Base-by-base conservation (phyloP, 2,329 filamentous ascomycete species). In the Madurella fahalii region DNA sequence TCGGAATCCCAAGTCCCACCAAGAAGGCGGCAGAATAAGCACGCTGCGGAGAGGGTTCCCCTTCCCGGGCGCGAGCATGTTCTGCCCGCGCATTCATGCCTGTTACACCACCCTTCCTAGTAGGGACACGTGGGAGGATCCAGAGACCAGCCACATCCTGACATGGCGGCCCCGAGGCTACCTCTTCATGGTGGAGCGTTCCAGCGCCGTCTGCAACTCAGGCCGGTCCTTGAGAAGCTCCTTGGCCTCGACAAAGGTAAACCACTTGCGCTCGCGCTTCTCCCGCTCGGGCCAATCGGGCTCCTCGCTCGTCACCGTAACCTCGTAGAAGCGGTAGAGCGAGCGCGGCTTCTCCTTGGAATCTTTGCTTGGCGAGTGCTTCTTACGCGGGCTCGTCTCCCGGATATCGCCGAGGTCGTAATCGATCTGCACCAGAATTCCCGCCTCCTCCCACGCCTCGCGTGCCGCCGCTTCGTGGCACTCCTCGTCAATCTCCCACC, bases 401-500 rank as follows among this genome's bases (percentile, higher is more conserved):
- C 85, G 77, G 64, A 99, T 95, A 61, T 87, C 81, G 60, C 92
- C 92, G 48, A 99, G 81, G 71, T 96, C 90, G 69, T 86, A 87
- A 65, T 87, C 85, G 71, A 96, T 86, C 56, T 83, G 86, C 72
- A 93, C 89, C 65, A 88, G 79, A 67, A 97, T 95, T 66, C 94
- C 94, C 41, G 92, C 94, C 75, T 97, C 94, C 76, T 97, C 94
- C 94, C 94, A 97, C 58, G 94, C 94, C 73, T 99, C 94, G 63
- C 94, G 78, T 78, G 87, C 73, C 53, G 94, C 94, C 54, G 94
- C 89, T 69, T 93, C 83, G 58, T 87, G 84, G 60, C 89, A 94
- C 58, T 86, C 83, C 74, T 99, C 94, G 72, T 99, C 94, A 34
- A 85, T 87, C 72, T 99, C 94, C 92, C 94, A 99, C 57, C 94